Conservation (phyloP, 2,329 filamentous ascomycete genomes). For the Clarireedia sp. region DNA sequence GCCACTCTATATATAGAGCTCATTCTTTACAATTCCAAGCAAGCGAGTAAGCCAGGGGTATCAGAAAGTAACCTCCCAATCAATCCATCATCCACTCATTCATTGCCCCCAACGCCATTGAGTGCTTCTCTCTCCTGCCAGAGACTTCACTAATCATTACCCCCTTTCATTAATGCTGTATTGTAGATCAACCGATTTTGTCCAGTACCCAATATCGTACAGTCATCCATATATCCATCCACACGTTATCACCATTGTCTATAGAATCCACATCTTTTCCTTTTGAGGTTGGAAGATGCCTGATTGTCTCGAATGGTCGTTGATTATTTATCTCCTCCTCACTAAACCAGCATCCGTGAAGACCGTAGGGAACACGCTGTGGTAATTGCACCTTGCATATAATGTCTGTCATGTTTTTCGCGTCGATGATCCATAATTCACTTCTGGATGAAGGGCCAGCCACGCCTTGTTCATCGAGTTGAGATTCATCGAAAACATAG, state of each 20-base stretch:
- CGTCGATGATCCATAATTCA: slow-evolving; percentile 64
- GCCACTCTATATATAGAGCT: no score
- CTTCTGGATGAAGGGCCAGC: slow-evolving; percentile 38
- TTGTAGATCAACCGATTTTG: slow-evolving; percentile 11
- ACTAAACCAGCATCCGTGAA: slow-evolving; percentile 57
- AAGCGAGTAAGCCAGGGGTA: no score
- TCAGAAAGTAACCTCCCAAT: no score
- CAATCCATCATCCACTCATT: no score
- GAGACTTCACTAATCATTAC: no score
- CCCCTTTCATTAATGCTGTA: no score
- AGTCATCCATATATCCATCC: slow-evolving; percentile 16
- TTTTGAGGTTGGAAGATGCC: slow-evolving; percentile 12
- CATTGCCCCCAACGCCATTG: no score
- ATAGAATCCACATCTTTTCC: neutral
- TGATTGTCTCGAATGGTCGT: slow-evolving; percentile 20
- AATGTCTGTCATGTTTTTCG: slow-evolving; percentile 51
- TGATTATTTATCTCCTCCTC: slow-evolving; percentile 45
- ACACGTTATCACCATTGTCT: neutral
- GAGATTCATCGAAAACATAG: slow-evolving; percentile 62
- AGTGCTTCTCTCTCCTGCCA: no score
- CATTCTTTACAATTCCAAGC: no score
- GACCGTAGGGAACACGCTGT: slow-evolving; percentile 60
- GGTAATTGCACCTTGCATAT: slow-evolving; percentile 52
- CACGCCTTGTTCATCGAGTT: slow-evolving; percentile 38
- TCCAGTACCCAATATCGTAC: slow-evolving; percentile 16